phyloP scores from a whole-genome alignment of 352 stramenopile genomes.

The Phytophthora palmivora region DNA sequence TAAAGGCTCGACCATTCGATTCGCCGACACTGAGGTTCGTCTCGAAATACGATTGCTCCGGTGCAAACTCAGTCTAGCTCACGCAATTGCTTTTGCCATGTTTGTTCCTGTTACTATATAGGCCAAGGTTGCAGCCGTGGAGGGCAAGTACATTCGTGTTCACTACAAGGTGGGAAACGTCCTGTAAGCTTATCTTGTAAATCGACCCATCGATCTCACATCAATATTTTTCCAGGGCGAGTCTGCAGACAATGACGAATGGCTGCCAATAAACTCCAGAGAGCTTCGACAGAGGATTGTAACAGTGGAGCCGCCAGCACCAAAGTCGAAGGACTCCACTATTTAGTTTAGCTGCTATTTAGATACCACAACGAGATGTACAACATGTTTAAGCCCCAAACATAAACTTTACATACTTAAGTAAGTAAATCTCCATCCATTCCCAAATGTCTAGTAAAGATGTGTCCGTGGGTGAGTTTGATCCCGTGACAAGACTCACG shows the following conservation, averaged over 20 bases:
- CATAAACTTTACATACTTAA: too few species aligned
- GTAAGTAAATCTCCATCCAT: constrained; percentile 5
- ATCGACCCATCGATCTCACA: constrained; percentile 4
- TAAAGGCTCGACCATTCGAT: constrained; percentile 73
- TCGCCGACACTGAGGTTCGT: constrained; percentile 66
- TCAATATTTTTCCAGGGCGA: constrained; percentile 46
- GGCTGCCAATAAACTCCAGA: constrained; percentile 59
- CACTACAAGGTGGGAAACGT: constrained; percentile 83
- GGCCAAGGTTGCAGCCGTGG: constrained; percentile 70
- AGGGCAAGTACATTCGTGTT: constrained; percentile 79
- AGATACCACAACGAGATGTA: not conserved
- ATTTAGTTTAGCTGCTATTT: constrained; percentile 21
- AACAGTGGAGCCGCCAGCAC: constrained; percentile 39
- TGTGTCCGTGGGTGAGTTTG: constrained; percentile 69
- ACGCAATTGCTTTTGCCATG: constrained; percentile 9
- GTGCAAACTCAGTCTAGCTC: not conserved
- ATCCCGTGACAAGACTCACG: constrained; percentile 61
- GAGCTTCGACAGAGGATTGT: constrained; percentile 58
- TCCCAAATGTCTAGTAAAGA: constrained; percentile 44
- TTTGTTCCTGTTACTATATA: constrained; percentile 17
- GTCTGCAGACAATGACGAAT: constrained; percentile 74
- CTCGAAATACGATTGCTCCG: constrained; percentile 1
- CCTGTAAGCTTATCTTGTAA: not conserved
- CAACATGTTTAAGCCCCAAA: too few species aligned
- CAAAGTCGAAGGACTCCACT: constrained; percentile 28